A percentile compares a stretch with the other conserved stretches of the same genome.
phyloP scores from a whole-genome alignment of 2,329 filamentous ascomycete genomes.

The Apiospora malaysiana region DNA sequence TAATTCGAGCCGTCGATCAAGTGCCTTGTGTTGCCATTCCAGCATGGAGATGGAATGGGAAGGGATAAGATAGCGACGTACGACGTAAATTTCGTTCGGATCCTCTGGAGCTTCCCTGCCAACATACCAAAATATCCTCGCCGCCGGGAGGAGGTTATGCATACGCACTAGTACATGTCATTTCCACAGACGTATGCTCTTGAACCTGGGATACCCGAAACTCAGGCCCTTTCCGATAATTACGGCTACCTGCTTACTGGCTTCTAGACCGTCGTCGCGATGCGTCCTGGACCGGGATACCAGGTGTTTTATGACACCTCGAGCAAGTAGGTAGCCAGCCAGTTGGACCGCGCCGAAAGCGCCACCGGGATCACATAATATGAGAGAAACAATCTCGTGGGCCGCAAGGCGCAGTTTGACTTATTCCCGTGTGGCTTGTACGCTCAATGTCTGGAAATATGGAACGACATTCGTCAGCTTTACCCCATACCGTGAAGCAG shows the following conservation, averaged over 20 bases:
- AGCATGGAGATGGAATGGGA: not conserved
- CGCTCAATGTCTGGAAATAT: constrained; percentile 15
- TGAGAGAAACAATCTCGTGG: constrained; percentile 19
- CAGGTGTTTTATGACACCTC: constrained; percentile 11
- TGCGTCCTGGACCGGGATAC: not conserved
- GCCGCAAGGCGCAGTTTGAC: constrained; percentile 19
- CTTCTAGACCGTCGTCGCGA: constrained; percentile 4
- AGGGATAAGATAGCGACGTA: not conserved
- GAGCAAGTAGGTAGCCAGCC: constrained; percentile 13
- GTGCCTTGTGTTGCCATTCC: constrained; percentile 9
- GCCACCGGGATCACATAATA: constrained; percentile 16
- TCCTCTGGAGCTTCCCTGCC: not conserved
- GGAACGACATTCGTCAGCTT: constrained; percentile 10
- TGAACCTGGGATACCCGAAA: constrained; percentile 6
- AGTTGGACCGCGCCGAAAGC: constrained; percentile 8
- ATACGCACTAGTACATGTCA: constrained; percentile 10
- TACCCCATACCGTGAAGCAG: constrained; percentile 1
- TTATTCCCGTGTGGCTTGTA: constrained; percentile 17
- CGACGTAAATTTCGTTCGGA: not conserved
- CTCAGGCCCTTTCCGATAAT: constrained; percentile 20
- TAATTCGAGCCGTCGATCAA: constrained; percentile 14
- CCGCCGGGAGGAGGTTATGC: constrained; percentile 10
- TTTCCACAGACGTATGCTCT: not conserved
- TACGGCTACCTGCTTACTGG: constrained; percentile 19
- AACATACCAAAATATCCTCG: constrained; percentile 3